phyloP scores from a whole-genome alignment of 495 filamentous ascomycete genomes.

The Extremus antarcticus region DNA sequence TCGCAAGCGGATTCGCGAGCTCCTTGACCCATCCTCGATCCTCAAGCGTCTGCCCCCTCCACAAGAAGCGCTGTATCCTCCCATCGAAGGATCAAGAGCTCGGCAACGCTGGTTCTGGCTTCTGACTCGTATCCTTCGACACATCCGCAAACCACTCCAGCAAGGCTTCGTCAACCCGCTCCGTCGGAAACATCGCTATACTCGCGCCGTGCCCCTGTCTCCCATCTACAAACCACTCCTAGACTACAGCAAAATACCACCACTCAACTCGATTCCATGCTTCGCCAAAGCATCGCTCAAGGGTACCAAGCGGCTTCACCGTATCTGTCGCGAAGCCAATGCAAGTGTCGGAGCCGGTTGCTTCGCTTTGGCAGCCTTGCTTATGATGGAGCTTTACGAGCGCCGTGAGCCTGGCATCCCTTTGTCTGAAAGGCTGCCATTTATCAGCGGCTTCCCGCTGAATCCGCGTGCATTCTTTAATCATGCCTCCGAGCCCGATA shows the following conservation, averaged over 20 bases:
- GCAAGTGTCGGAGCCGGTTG: constrained; percentile 27
- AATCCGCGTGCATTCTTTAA: constrained; percentile 30
- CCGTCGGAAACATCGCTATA: constrained; percentile 5
- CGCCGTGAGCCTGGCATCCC: constrained; percentile 17
- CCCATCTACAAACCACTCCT: constrained; percentile 23
- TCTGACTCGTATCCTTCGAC: constrained; percentile 28
- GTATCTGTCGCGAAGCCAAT: constrained; percentile 23
- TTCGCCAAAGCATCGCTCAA: constrained; percentile 9
- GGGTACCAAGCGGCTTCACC: constrained; percentile 20
- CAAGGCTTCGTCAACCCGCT: constrained; percentile 30
- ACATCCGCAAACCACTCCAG: constrained; percentile 24
- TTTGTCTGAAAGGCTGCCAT: constrained; percentile 19
- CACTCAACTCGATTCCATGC: constrained; percentile 22
- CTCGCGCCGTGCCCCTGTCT: constrained; percentile 13
- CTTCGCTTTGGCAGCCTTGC: constrained; percentile 28
- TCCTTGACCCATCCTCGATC: constrained; percentile 5
- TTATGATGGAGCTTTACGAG: constrained; percentile 33
- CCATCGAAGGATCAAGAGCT: constrained; percentile 20
- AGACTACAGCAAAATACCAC: constrained; percentile 25
- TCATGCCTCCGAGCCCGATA: constrained; percentile 22
- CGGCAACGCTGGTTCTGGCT: constrained; percentile 32
- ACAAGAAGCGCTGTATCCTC: constrained; percentile 33
- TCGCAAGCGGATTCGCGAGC: not conserved
- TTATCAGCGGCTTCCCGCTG: constrained; percentile 30
- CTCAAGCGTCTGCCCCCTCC: constrained; percentile 22